Evolutionary conservation across 352 stramenopile genomes (phyloP).

Genomic region (Phytophthora tubulina): DNA sequence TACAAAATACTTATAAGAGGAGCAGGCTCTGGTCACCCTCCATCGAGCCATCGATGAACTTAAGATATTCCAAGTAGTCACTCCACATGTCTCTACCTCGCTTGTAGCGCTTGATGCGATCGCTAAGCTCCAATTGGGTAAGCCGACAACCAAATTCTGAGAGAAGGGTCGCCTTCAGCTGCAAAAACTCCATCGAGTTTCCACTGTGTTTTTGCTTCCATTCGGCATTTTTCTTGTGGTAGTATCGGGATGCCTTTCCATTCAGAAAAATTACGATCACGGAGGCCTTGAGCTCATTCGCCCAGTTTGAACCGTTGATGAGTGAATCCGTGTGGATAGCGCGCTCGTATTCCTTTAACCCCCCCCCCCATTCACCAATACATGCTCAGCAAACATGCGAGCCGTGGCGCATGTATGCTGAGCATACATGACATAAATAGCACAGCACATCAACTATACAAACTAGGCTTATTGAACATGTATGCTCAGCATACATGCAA

Average conservation of each 20-base stretch:
- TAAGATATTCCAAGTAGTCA: slow-evolving; percentile 23
- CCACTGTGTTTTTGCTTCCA: slow-evolving; percentile 8
- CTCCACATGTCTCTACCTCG: slow-evolving; percentile 8
- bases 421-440: no score
- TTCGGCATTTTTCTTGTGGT: slow-evolving; percentile 18
- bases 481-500: no score
- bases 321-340: slow-evolving; percentile 5
- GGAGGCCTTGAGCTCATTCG: slow-evolving; percentile 14
- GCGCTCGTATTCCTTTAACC: slow-evolving; percentile 19
- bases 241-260: slow-evolving; percentile 12
- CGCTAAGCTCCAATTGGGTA: slow-evolving; percentile 14
- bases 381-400: no score
- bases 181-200: background rate
- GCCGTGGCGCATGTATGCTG: no score
- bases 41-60: slow-evolving; percentile 21
- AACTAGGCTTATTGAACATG: no score
- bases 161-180: slow-evolving; percentile 1
- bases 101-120: slow-evolving; percentile 4
- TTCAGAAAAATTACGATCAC: slow-evolving; percentile 20
- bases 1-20: slow-evolving; percentile 14
- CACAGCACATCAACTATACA: no score
- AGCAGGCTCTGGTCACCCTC: slow-evolving; percentile 11
- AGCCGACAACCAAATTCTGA: slow-evolving; percentile 14
- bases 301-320: slow-evolving; percentile 16
- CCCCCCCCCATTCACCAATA: no score